Evolutionary conservation across 345 rosid genomes (phyloP).

Genomic region (Pelargonium nanum): DNA sequence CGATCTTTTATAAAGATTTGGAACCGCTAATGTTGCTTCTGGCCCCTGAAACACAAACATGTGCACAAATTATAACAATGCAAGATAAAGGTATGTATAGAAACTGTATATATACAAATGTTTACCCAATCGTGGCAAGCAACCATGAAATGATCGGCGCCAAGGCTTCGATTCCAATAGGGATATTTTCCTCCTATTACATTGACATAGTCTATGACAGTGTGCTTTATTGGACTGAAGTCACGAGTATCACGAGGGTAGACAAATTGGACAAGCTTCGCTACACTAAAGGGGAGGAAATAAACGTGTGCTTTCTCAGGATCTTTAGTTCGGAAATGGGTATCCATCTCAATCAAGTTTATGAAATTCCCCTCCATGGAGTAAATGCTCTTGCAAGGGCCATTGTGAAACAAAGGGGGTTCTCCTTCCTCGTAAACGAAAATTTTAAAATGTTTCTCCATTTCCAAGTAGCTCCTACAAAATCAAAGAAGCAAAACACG

Average conservation of each 20-base stretch:
- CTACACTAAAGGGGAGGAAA: constrained; percentile 75
- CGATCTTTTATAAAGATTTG: constrained; percentile 41
- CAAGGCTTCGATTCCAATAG: constrained; percentile 73
- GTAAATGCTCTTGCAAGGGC: constrained; percentile 90
- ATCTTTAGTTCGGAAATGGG: constrained; percentile 39
- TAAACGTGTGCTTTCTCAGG: constrained; percentile 64
- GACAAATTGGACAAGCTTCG: constrained; percentile 63
- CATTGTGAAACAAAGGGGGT: constrained; percentile 74
- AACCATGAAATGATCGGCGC: constrained; percentile 79
- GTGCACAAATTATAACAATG: too few species aligned
- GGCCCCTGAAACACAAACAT: constrained; percentile 34
- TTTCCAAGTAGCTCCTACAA: constrained; percentile 77
- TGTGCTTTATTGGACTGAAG: constrained; percentile 53
- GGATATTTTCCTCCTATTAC: constrained; percentile 48
- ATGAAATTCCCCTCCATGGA: constrained; percentile 86
- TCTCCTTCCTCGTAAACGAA: constrained; percentile 77
- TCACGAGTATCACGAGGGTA: constrained; percentile 53
- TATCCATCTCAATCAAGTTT: constrained; percentile 30
- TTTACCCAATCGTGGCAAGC: constrained; percentile 90
- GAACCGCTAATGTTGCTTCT: constrained; percentile 49
- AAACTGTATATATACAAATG: neutral
- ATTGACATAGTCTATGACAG: constrained; percentile 54
- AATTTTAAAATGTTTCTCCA: constrained; percentile 72
- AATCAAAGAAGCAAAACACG: too few species aligned
- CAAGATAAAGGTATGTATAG: too few species aligned